Evolutionary conservation across 1,284 basidiomycete genomes (phyloP).

Genomic region (Pseudozyma pruni): DNA sequence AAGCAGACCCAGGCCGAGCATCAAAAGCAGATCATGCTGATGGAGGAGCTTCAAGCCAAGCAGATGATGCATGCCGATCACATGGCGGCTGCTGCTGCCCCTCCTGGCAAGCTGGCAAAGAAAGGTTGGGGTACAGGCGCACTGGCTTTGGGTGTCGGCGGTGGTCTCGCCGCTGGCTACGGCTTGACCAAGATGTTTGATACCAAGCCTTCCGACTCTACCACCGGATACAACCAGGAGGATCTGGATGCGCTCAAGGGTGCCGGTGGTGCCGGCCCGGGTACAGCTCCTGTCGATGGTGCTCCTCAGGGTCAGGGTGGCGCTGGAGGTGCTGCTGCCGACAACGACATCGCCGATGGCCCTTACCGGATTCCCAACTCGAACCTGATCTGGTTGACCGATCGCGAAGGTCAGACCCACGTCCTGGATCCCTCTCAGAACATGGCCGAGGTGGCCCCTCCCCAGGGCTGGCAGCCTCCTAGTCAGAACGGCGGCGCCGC

Average conservation of each 20-base stretch:
- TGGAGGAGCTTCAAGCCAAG: conserved; percentile 23
- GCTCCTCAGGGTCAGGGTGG: background rate
- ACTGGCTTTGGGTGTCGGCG: background rate
- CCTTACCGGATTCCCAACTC: background rate
- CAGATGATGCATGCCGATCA: no score
- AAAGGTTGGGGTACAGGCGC: conserved; percentile 1
- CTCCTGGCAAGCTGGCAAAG: conserved; percentile 6
- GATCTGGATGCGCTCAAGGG: conserved; percentile 26
- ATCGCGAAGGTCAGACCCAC: background rate
- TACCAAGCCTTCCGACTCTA: conserved; percentile 34
- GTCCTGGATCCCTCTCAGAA: background rate
- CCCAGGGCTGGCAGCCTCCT: conserved; percentile 3
- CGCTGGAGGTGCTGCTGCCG: background rate
- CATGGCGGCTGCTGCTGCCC: background rate
- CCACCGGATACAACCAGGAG: conserved; percentile 10
- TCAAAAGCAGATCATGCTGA: conserved; percentile 17
- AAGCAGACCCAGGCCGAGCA: background rate
- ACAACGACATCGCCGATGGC: background rate
- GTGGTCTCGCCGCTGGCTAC: conserved; percentile 9
- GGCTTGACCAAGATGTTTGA: conserved; percentile 23
- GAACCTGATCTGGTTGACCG: background rate
- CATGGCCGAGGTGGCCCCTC: background rate
- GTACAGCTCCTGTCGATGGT: conserved; percentile 16
- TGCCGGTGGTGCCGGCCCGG: conserved; percentile 19
- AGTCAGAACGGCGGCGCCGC: background rate